Evolutionary conservation across 345 rosid species (phyloP).

Genomic region (Sonneratia alba): DNA sequence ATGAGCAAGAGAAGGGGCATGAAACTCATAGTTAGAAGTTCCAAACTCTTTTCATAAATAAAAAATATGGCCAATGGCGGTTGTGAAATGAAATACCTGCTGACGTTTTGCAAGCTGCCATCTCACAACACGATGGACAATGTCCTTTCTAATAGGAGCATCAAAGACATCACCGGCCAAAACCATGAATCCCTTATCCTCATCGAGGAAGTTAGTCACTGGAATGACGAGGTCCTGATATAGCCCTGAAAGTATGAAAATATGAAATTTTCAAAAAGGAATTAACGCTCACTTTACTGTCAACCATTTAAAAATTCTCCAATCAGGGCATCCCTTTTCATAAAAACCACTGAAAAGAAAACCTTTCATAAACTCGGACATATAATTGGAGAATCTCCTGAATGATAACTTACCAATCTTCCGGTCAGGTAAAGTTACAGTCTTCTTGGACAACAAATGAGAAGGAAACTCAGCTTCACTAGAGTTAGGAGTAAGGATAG

Average conservation of each 20-base stretch:
- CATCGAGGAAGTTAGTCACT: constrained; percentile 61
- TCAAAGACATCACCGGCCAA: constrained; percentile 93
- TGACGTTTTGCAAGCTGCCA: constrained; percentile 93
- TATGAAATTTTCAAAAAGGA: background rate
- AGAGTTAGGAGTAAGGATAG: constrained; percentile 52
- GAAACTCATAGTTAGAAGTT: background rate
- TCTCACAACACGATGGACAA: constrained; percentile 71
- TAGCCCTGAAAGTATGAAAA: constrained; percentile 36
- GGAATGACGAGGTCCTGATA: constrained; percentile 74
- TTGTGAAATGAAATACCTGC: constrained; percentile 37
- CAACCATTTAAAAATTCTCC: background rate
- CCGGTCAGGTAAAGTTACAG: constrained; percentile 36
- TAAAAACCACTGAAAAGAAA: background rate
- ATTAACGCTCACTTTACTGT: background rate
- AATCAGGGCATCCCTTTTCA: background rate
- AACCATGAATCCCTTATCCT: constrained; percentile 74
- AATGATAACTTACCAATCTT: constrained; percentile 37
- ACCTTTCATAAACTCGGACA: background rate
- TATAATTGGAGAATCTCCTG: constrained; percentile 1
- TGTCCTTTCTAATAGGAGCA: constrained; percentile 86
- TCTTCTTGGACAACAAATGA: constrained; percentile 45
- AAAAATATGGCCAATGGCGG: background rate
- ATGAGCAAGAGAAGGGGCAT: background rate
- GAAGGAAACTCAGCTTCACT: constrained; percentile 46
- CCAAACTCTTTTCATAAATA: background rate